Evolutionary conservation across 148 eudicot species (phyloP), one percentile per base, ranked within the genome.

Genomic region (Linanthus parryae): DNA sequence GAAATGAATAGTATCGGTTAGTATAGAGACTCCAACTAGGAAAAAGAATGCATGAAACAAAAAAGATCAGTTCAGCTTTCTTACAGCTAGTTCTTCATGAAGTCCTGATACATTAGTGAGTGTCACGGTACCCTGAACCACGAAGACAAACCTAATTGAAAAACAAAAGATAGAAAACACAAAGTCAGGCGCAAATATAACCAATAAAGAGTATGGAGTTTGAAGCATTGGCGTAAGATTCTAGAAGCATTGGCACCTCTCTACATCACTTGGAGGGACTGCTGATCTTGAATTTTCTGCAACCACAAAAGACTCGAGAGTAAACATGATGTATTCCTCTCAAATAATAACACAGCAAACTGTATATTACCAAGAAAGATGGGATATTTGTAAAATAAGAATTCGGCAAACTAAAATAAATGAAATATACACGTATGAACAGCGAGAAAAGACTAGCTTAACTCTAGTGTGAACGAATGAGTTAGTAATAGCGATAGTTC

Each of bases 221-320:
- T 7, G 17, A 25, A 58, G 44, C 21, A 10, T 20, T 15, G 25
- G 28, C 24, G 22, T 2, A 12, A 10, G 10, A 53, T 37, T 13
- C 1, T 9, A 27, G 13, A 28, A 39, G 44, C 11, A 36, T 23
- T 33, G 0, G 26, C 28, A 73, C 98, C 98, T 87, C 74, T 92
- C 98, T 63, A 77, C 90, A 66, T 73, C 79, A 24, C 21, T 64
- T 33, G 81, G 76, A 59, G 94, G 96, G 61, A 49, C 71, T 41
- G 72, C 94, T 28, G 98, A 92, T 73, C 56, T 92, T 50, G 98
- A 84, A 64, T 70, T 69, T 17, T 62, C 98, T 92, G 88, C 72
- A 67, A 44, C 26, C 47, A 57, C 15, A 60, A 51, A 43, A 9
- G 14, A 52, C 54, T 15, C 15, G 8, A 7, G 29, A 49, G 19